Conservation (phyloP, 2,329 filamentous ascomycete species). For the Calonectria multiphialidica region DNA sequence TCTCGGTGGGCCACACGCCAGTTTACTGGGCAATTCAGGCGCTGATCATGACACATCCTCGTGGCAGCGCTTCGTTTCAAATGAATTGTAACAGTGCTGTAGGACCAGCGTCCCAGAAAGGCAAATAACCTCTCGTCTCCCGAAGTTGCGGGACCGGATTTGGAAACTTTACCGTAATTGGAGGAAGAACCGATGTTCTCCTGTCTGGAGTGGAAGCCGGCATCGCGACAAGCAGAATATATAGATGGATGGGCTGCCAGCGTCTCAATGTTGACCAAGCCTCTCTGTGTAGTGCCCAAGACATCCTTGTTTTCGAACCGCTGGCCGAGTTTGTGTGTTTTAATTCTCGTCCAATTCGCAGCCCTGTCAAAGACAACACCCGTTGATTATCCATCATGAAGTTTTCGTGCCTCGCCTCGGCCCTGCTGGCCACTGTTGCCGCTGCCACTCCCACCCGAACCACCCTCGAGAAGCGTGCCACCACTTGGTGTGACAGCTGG, state of each 20-base stretch:
- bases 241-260: background rate
- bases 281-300: background rate
- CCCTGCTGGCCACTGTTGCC: slow-evolving; percentile 40
- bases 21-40: background rate
- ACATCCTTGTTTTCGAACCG: background rate
- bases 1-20: background rate
- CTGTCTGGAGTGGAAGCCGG: background rate
- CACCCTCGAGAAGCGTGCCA: slow-evolving; percentile 49
- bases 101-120: background rate
- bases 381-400: slow-evolving; percentile 32
- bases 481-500: slow-evolving; percentile 54
- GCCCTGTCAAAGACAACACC: background rate
- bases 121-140: background rate
- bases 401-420: slow-evolving; percentile 36
- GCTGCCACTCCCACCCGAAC: slow-evolving; percentile 42
- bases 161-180: slow-evolving; percentile 22
- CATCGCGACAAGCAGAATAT: background rate
- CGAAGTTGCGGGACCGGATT: slow-evolving; percentile 3
- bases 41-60: background rate
- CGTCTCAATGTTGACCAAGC: background rate
- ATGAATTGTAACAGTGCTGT: background rate
- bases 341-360: background rate
- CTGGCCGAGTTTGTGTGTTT: background rate
- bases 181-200: slow-evolving; percentile 15
- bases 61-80: slow-evolving; percentile 10